Base-by-base conservation (phyloP, 169 alveolate genomes). In the Besnoitia besnoiti region DNA sequence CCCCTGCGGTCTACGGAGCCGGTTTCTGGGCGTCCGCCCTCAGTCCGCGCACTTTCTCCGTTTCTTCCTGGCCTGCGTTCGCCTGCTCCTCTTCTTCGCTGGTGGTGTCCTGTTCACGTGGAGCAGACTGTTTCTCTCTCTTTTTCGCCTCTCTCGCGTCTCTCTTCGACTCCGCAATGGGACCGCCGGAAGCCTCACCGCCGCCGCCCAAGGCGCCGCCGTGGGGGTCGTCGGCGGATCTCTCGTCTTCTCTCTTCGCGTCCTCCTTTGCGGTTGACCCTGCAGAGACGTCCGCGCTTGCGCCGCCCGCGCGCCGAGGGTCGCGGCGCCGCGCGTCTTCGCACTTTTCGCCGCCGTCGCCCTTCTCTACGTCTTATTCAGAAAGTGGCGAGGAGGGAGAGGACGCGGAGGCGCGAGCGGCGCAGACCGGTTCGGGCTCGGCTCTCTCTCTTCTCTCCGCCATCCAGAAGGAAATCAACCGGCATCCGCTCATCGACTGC, bases 401-500 rank as follows among this genome's bases (percentile, higher is more conserved):
- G 24, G n/a, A n/a, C n/a, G n/a, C n/a, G n/a, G n/a, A n/a, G n/a
- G n/a, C n/a, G n/a, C n/a, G n/a, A n/a, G n/a, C n/a, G n/a, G n/a
- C n/a, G n/a, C n/a, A n/a, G n/a, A 49, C 24, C 33, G 7, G 33
- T 16, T 55, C 67, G 24, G 67, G 67, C 67, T 55, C 67, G 7
- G 30, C 67, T 5, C 67, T 55, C 30, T 19, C 24, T 16, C 27
- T 55, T 5, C 67, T 55, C 67, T 55, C 67, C 3, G 67, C 67
- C 5, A 55, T 55, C 12, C 80, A 67, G 80, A 30, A 67, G 44
- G 46, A 67, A 16, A 30, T 67, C 44, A 30, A n/a, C 10, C 80
- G 80, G 44, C 80, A 30, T 67, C 80, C 80, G 8, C 80, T 67
- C 44, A 35, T 67, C 44, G 80, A 67, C 44, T 67, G 80, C 44